Base-by-base conservation (phyloP, 495 filamentous ascomycete genomes). In the Geoglossum glabrum region DNA sequence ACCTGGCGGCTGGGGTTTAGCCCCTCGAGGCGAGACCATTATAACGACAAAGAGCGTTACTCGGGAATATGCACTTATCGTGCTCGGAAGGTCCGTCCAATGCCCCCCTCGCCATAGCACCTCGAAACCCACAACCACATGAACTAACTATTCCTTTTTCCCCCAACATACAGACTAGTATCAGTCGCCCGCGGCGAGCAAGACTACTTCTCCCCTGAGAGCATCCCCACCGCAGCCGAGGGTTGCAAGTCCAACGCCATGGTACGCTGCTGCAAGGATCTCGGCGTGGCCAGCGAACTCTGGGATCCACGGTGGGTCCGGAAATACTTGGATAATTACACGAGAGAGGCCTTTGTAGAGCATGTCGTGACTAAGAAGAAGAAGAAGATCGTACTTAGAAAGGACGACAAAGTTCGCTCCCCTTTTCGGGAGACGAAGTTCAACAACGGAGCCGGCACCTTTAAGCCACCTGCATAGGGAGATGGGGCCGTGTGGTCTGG, bases 231-330 rank as follows among this genome's bases (percentile, higher is more conserved):
- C 1, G 92, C 93, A 0, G 90, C 89, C 31, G 92, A 98, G 69
- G 92, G 92, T 21, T 94, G 88, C 73, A 93, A 95, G 68, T 95
- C 88, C 19, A 98, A 97, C 68, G 92, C 92, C 21, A 75, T 98
- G 57, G 87, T 95, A 75, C 84, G 92, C 26, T 95, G 88, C 73
- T 97, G 93, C 73, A 98, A 98, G 72, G 92, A 98, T 69, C 76
- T 98, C 25, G 92, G 92, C 13, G 84, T 98, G 57, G 93, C 89
- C 2, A 88, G 83, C 62, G 92, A 98, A 69, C 73, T 98, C 43
- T 98, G 92, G 92, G 92, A 98, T 72, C 92, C 92, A 52, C 75
- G 88, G 49, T 98, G 81, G 73, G 92, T 97, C 59, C 77, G 83
- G 63, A 76, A 71, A 59, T 90, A 76, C 66, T 76, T 82, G 73